Conservation (phyloP, 768 basidiomycete species). For the Grammothele lineata region DNA sequence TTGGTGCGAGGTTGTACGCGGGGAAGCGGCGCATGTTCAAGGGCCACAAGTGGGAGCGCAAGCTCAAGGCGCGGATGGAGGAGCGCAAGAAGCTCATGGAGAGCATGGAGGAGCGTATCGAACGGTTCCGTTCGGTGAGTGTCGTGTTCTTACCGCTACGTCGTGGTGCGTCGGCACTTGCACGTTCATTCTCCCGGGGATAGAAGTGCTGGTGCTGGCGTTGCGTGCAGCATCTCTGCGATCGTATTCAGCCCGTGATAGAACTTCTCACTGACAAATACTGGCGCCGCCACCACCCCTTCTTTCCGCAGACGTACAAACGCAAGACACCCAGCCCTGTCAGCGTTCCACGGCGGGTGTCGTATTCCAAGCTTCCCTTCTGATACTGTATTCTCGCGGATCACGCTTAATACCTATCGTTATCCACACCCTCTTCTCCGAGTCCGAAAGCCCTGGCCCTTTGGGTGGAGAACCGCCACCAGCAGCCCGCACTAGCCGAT, state of each 20-base stretch:
- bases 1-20: slow-evolving; percentile 63
- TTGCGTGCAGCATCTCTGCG: too few relatives aligned
- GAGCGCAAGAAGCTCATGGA: slow-evolving; percentile 56
- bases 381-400: slow-evolving; percentile 4
- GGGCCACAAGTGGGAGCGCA: slow-evolving; percentile 84
- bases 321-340: slow-evolving; percentile 18
- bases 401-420: background rate
- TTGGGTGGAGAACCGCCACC: too few relatives aligned
- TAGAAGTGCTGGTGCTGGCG: too few relatives aligned
- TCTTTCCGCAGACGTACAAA: slow-evolving; percentile 11
- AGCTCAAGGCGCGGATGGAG: slow-evolving; percentile 40
- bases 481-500: too few relatives aligned
- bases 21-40: slow-evolving; percentile 87
- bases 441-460: background rate
- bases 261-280: too few relatives aligned
- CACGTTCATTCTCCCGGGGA: too few relatives aligned
- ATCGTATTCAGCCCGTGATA: too few relatives aligned
- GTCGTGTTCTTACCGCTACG: too few relatives aligned
- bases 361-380: slow-evolving; percentile 20
- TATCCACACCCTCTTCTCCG: background rate
- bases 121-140: slow-evolving; percentile 58
- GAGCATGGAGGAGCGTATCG: slow-evolving; percentile 65
- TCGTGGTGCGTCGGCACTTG: too few relatives aligned
- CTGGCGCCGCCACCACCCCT: too few relatives aligned
- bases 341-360: slow-evolving; percentile 15